These are phyloP conservation scores for Panicum hallii DNA, from an alignment of 202 grass and related monocot genomes.

Conservation along the genomic window DNA sequence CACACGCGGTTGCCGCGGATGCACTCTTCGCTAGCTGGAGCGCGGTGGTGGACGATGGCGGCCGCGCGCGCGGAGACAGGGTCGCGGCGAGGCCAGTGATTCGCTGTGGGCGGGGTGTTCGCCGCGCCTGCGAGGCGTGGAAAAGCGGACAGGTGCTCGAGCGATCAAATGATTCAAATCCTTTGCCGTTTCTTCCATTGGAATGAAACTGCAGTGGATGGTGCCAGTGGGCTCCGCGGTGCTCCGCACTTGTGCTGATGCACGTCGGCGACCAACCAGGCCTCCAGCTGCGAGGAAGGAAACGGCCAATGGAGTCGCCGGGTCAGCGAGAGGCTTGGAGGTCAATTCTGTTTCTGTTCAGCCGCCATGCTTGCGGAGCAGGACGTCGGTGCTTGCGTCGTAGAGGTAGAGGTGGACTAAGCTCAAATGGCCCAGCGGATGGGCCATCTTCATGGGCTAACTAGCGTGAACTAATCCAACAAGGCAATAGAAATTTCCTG, in stretches of 20 bases:
- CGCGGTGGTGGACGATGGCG: too few species aligned
- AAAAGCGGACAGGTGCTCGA: background rate
- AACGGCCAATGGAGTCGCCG: background rate
- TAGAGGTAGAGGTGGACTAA: background rate
- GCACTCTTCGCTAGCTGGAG: background rate
- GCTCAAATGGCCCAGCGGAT: background rate
- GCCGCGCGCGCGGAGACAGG: background rate
- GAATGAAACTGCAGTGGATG: background rate
- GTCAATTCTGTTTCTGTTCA: background rate
- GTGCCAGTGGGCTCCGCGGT: background rate
- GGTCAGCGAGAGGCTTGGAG: background rate
- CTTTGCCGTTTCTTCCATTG: background rate
- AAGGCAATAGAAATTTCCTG: too few species aligned
- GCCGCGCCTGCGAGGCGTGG: background rate
- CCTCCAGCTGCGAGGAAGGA: constrained; percentile 9
- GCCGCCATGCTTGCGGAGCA: background rate
- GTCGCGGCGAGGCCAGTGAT: background rate
- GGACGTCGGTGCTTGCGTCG: background rate
- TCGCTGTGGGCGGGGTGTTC: background rate
- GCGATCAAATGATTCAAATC: background rate
- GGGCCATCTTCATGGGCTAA: background rate
- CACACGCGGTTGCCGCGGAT: constrained; percentile 2
- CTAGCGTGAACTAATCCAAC: background rate
- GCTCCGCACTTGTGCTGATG: background rate
- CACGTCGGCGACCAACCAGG: background rate